These are phyloP conservation scores for Suillus spraguei DNA, from an alignment of 768 basidiomycete species.

Conservation along the genomic window DNA sequence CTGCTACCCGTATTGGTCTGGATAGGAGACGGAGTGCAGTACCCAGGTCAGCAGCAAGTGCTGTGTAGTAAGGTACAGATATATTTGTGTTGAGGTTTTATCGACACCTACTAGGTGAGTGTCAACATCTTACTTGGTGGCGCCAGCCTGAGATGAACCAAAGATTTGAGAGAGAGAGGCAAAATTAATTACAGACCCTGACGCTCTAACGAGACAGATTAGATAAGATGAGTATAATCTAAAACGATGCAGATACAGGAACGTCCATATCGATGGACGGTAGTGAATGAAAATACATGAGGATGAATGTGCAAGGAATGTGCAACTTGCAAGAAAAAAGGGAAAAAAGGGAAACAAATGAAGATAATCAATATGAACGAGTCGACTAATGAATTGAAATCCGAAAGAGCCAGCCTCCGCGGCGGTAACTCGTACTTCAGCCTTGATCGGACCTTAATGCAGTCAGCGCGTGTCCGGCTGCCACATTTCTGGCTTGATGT, in stretches of 20 bases:
- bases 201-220: background rate
- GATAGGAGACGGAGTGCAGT: background rate
- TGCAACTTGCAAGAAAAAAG: conserved; percentile 1
- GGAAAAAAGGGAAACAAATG: background rate
- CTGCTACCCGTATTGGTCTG: background rate
- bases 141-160: background rate
- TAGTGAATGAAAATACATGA: background rate
- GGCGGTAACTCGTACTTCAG: conserved; percentile 11
- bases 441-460: conserved; percentile 33
- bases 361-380: conserved; percentile 2
- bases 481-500: conserved; percentile 50
- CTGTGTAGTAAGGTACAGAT: background rate
- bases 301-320: background rate
- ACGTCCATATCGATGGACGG: conserved; percentile 2
- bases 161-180: background rate
- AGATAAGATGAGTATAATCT: conserved; percentile 7
- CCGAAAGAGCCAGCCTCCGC: background rate
- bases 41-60: background rate
- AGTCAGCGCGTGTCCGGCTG: conserved; percentile 35
- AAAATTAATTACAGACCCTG: background rate
- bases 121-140: too few species aligned
- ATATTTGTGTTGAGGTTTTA: background rate
- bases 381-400: background rate
- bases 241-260: conserved; percentile 5
- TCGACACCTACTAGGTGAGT: background rate